Conservation (phyloP, 345 rosid genomes). For the Acer campestre region DNA sequence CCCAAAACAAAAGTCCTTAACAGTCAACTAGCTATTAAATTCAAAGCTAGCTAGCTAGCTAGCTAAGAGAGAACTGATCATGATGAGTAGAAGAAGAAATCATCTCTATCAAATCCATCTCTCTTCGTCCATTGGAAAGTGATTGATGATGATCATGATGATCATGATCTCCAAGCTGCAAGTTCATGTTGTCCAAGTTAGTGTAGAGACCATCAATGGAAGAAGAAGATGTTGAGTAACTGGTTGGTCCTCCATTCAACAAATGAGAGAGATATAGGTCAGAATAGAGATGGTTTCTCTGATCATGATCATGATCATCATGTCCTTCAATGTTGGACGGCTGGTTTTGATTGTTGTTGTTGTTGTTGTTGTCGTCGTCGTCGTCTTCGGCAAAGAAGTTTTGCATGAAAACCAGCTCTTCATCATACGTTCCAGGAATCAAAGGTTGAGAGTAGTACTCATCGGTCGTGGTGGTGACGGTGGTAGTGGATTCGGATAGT, state of each 20-base stretch:
- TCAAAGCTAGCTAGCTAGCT: background rate
- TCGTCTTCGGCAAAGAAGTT: constrained; percentile 41
- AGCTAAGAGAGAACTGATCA: constrained; percentile 32
- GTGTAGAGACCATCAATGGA: constrained; percentile 19
- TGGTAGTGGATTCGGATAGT: constrained; percentile 28
- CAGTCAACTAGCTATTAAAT: too few relatives aligned
- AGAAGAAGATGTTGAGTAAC: constrained; percentile 9
- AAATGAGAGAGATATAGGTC: constrained; percentile 64
- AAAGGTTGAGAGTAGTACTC: constrained; percentile 28
- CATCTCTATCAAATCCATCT: constrained; percentile 99
- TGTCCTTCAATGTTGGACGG: constrained; percentile 27
- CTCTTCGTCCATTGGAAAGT: constrained; percentile 40
- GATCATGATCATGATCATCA: constrained; percentile 10
- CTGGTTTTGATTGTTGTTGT: constrained; percentile 26
- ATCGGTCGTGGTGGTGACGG: constrained; percentile 5
- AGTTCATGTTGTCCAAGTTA: constrained; percentile 21
- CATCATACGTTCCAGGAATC: constrained; percentile 49
- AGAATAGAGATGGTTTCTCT: constrained; percentile 44
- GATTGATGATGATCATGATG: constrained; percentile 25
- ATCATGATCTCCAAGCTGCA: constrained; percentile 13
- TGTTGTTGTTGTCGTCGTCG: background rate
- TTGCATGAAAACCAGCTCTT: constrained; percentile 69
- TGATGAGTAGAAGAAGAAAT: constrained; percentile 59
- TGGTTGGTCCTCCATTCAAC: constrained; percentile 58
- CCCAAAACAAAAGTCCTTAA: background rate